These are phyloP conservation scores for Xylaria sp. DNA, from an alignment of 2,329 filamentous ascomycete genomes.

Conservation along the genomic window DNA sequence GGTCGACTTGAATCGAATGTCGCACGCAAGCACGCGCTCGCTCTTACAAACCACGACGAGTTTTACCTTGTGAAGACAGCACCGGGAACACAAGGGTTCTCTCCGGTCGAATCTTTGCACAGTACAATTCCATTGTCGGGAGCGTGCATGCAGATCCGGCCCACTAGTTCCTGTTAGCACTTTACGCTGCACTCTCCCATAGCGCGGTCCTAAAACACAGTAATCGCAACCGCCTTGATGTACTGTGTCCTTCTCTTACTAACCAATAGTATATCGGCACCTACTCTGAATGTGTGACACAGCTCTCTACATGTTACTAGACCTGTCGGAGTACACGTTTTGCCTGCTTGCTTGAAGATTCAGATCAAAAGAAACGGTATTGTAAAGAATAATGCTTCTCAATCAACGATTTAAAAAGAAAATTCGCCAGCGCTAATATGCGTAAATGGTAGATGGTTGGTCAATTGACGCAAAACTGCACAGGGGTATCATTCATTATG, in stretches of 20 bases:
- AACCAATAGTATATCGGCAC: background rate
- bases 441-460: background rate
- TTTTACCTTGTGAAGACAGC: conserved; percentile 14
- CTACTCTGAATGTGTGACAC: background rate
- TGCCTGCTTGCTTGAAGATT: background rate
- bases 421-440: background rate
- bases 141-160: background rate
- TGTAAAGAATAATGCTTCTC: background rate
- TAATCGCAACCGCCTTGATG: background rate
- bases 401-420: background rate
- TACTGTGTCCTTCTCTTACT: background rate
- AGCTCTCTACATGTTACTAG: background rate
- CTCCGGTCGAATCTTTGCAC: conserved; percentile 10
- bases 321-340: background rate
- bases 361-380: background rate
- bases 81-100: conserved; percentile 16
- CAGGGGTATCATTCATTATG: conserved; percentile 35
- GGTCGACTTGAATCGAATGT: conserved; percentile 3
- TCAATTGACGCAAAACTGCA: background rate
- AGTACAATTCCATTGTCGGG: conserved; percentile 11
- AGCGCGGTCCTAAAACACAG: background rate
- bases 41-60: conserved; percentile 4
- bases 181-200: background rate
- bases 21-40: background rate
- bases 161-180: background rate